These are phyloP conservation scores for Cetraspora pellucida DNA, from an alignment of 192 early-diverging fungal species.

Conservation along the genomic window DNA sequence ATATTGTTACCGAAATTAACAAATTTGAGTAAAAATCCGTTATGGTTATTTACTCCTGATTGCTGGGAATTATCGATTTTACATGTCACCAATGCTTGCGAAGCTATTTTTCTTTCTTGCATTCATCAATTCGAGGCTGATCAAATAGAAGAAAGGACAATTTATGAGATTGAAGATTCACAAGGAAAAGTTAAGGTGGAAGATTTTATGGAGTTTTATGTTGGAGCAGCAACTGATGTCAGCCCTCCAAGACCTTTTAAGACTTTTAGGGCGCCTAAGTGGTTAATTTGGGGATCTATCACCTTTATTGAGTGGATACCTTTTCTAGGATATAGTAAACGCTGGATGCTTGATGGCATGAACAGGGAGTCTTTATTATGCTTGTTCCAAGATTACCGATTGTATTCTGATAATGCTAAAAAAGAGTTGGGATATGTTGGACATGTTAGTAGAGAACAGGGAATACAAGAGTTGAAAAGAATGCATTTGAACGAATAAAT, in stretches of 20 bases:
- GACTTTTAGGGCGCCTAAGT: constrained; percentile 15
- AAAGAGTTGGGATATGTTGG: constrained; percentile 18
- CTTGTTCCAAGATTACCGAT: constrained; percentile 4
- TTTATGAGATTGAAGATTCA: constrained; percentile 23
- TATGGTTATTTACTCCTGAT: constrained; percentile 18
- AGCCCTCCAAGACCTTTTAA: constrained; percentile 13
- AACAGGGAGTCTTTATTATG: constrained; percentile 19
- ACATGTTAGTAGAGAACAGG: constrained; percentile 6
- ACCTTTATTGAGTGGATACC: constrained; percentile 25
- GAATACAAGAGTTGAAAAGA: constrained; percentile 3
- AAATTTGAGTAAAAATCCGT: constrained; percentile 20
- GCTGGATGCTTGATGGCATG: constrained; percentile 18
- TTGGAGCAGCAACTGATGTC: constrained; percentile 7
- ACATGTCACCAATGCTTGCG: constrained; percentile 27
- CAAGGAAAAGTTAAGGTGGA: constrained; percentile 27
- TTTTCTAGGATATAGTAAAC: constrained; percentile 23
- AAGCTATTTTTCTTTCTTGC: constrained; percentile 24
- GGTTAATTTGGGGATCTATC: constrained; percentile 7
- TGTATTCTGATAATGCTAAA: constrained; percentile 20
- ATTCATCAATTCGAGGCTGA: background rate
- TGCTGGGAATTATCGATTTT: constrained; percentile 1
- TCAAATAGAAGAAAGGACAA: too few relatives aligned
- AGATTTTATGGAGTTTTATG: constrained; percentile 23
- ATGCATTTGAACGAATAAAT: too few relatives aligned
- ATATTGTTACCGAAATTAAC: constrained; percentile 13